phyloP scores from a whole-genome alignment of 1,284 basidiomycete species.

The Calocybe gambosa region DNA sequence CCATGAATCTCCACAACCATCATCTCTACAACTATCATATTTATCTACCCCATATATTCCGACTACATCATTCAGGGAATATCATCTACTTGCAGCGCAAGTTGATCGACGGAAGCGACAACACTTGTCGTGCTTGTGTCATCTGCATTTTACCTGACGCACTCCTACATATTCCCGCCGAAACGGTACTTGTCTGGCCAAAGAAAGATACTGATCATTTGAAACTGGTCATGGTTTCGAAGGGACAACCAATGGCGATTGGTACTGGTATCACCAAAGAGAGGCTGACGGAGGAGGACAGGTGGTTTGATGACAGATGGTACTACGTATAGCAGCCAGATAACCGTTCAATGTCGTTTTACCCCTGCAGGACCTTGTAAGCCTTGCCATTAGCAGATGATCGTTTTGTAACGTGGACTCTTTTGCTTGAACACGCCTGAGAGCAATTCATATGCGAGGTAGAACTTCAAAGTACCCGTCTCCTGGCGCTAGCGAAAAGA shows the following conservation, averaged over 20 bases:
- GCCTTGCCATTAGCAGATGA: too few species aligned
- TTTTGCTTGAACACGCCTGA: too few species aligned
- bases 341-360: too few species aligned
- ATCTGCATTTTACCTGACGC: slow-evolving; percentile 5
- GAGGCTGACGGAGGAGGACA: slow-evolving; percentile 4
- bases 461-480: too few species aligned
- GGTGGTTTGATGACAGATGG: neutral
- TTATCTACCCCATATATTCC: slow-evolving; percentile 4
- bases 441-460: too few species aligned
- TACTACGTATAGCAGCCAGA: too few species aligned
- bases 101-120: neutral
- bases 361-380: too few species aligned
- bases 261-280: neutral
- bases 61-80: neutral
- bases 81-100: slow-evolving; percentile 3
- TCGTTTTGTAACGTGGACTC: too few species aligned
- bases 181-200: slow-evolving; percentile 6
- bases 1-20: neutral
- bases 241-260: neutral
- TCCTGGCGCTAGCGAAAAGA: too few species aligned
- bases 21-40: slow-evolving; percentile 4
- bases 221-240: slow-evolving; percentile 4
- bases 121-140: slow-evolving; percentile 1
- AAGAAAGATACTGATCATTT: neutral
- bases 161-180: neutral